A percentile compares a stretch with the other conserved stretches of the same genome.
These are phyloP conservation scores for Dalbergia oliveri DNA, from an alignment of 306 rosid genomes.

Conservation along the genomic window DNA sequence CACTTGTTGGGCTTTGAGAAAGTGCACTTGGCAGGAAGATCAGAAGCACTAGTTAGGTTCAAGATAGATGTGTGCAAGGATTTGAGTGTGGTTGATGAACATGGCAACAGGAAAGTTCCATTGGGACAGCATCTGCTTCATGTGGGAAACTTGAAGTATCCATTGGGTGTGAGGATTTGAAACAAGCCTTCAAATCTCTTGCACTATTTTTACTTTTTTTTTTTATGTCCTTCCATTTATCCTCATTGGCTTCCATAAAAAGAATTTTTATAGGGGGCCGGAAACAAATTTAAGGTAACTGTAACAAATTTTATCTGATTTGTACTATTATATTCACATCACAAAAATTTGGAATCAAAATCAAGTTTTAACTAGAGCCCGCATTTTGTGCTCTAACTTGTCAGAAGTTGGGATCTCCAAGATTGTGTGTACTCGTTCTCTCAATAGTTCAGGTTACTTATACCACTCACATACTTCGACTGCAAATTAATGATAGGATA, in stretches of 20 bases:
- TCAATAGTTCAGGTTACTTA: background rate
- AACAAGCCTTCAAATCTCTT: slow-evolving; percentile 51
- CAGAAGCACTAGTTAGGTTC: slow-evolving; percentile 67
- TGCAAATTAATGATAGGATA: too few species aligned
- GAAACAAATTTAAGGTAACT: slow-evolving; percentile 47
- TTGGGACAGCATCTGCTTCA: slow-evolving; percentile 83
- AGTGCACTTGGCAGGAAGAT: slow-evolving; percentile 60
- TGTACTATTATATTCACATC: slow-evolving; percentile 43
- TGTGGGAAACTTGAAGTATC: slow-evolving; percentile 82
- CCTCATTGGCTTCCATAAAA: slow-evolving; percentile 42
- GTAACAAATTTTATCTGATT: slow-evolving; percentile 49
- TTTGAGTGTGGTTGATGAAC: slow-evolving; percentile 86
- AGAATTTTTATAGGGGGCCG: slow-evolving; percentile 42
- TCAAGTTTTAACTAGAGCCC: background rate
- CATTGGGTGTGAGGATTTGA: slow-evolving; percentile 81
- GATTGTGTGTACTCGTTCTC: background rate
- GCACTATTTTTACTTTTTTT: background rate
- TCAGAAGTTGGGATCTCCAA: background rate
- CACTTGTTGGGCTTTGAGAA: slow-evolving; percentile 85
- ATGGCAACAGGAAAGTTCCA: slow-evolving; percentile 78
- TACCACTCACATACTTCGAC: background rate
- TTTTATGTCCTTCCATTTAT: background rate
- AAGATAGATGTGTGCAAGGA: slow-evolving; percentile 89
- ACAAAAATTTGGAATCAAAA: slow-evolving; percentile 36
- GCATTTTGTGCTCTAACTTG: background rate